Percentiles rank a stretch among this genome's conserved stretches.
Conservation (phyloP, 352 stramenopile genomes). For the Phytophthora kernoviae region DNA sequence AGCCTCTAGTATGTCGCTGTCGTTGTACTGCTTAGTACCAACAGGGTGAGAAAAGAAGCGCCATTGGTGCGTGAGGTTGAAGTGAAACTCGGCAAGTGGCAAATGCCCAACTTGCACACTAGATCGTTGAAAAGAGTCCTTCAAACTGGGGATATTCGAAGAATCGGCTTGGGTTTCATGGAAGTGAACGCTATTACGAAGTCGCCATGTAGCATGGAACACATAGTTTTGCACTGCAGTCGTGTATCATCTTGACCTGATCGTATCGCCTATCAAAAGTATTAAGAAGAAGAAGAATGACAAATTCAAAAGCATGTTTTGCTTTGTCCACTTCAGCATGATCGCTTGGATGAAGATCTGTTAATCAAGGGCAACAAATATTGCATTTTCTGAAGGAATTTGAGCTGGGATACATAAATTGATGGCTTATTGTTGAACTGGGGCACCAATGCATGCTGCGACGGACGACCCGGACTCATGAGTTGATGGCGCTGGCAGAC, state of each 20-base stretch:
- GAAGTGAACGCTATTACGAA: conserved; percentile 2
- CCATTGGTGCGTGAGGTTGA: conserved; percentile 18
- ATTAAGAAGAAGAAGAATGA: background rate
- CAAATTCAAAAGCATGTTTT: background rate
- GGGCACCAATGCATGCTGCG: too few relatives aligned
- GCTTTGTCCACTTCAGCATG: background rate
- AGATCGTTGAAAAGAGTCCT: too few relatives aligned
- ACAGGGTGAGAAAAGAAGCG: conserved; percentile 11
- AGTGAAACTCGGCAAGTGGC: background rate
- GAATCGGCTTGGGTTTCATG: background rate
- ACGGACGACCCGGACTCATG: too few relatives aligned
- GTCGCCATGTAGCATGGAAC: too few relatives aligned
- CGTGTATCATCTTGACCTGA: conserved; percentile 5
- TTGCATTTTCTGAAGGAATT: background rate
- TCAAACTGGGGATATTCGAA: too few relatives aligned
- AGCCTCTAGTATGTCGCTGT: background rate
- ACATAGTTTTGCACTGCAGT: conserved; percentile 8
- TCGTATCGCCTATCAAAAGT: conserved; percentile 9
- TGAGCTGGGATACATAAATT: too few relatives aligned
- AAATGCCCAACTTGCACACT: too few relatives aligned
- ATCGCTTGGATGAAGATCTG: conserved; percentile 1
- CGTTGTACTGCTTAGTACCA: too few relatives aligned
- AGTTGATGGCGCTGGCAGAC: too few relatives aligned
- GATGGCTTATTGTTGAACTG: too few relatives aligned
- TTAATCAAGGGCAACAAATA: background rate